These are phyloP conservation scores for baker's yeast (Saccharomyces cerevisiae) DNA, from an alignment of 805 yeast genomes.

Conservation along the genomic window DNA sequence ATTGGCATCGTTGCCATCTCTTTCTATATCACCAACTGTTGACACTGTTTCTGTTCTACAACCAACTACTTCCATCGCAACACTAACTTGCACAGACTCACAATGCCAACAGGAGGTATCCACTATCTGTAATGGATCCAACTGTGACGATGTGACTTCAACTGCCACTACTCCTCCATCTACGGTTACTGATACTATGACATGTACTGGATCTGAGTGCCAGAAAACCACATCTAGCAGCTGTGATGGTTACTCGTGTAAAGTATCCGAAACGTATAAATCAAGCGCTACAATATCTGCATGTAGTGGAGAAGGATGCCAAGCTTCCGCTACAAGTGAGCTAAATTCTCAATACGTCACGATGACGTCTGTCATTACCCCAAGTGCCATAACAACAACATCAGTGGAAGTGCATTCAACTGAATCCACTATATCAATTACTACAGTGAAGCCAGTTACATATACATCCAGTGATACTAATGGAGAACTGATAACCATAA, in stretches of 20 bases:
- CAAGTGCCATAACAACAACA: conserved; percentile 2
- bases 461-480: conserved; percentile 3
- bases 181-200: neutral
- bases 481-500: conserved; percentile 7
- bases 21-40: conserved; percentile 4
- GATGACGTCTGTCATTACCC: neutral
- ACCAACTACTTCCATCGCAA: conserved; percentile 7
- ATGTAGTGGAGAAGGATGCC: neutral
- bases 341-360: neutral
- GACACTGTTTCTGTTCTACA: conserved; percentile 12
- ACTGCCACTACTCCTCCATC: neutral
- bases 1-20: neutral
- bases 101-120: conserved; percentile 1
- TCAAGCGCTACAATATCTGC: neutral
- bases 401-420: conserved; percentile 3
- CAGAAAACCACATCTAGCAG: neutral
- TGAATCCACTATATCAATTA: conserved; percentile 6
- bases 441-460: conserved; percentile 8
- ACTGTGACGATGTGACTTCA: neutral
- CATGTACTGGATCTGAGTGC: neutral
- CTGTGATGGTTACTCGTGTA: neutral
- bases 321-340: neutral
- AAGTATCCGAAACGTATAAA: neutral
- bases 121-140: neutral
- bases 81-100: conserved; percentile 3